These are phyloP conservation scores for Acacia acuminata DNA, from an alignment of 306 rosid species.

Conservation along the genomic window DNA sequence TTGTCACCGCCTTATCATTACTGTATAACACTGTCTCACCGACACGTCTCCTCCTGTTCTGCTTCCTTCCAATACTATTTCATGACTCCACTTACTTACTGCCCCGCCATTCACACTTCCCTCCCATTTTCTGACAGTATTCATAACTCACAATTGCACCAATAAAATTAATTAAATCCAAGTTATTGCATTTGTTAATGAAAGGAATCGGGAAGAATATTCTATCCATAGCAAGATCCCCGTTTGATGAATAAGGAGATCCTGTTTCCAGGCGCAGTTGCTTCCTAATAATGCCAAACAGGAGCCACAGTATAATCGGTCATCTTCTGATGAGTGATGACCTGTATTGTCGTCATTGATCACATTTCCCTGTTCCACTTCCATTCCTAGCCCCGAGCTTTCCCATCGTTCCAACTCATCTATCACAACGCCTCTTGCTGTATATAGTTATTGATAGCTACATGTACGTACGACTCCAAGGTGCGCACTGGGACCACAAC, in stretches of 20 bases:
- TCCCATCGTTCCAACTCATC: constrained; percentile 43
- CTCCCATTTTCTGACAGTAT: background rate
- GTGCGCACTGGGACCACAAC: constrained; percentile 25
- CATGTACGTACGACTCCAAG: background rate
- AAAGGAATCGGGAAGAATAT: background rate
- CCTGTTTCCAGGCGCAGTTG: background rate
- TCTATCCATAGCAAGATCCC: background rate
- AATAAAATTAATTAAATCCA: background rate
- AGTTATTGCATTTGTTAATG: background rate
- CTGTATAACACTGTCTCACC: background rate
- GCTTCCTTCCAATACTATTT: background rate
- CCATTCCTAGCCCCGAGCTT: constrained; percentile 15
- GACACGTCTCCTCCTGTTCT: background rate
- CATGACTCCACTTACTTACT: background rate
- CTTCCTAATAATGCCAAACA: background rate
- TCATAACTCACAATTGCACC: background rate
- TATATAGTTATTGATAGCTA: too few relatives aligned
- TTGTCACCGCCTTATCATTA: background rate
- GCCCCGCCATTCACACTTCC: background rate
- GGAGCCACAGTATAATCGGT: background rate
- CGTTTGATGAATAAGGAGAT: background rate
- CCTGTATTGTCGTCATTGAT: background rate
- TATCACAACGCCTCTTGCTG: background rate
- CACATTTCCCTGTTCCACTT: background rate
- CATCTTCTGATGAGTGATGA: background rate